phyloP scores from a whole-genome alignment of 2,329 filamentous ascomycete genomes.

The Colletotrichum lupini region DNA sequence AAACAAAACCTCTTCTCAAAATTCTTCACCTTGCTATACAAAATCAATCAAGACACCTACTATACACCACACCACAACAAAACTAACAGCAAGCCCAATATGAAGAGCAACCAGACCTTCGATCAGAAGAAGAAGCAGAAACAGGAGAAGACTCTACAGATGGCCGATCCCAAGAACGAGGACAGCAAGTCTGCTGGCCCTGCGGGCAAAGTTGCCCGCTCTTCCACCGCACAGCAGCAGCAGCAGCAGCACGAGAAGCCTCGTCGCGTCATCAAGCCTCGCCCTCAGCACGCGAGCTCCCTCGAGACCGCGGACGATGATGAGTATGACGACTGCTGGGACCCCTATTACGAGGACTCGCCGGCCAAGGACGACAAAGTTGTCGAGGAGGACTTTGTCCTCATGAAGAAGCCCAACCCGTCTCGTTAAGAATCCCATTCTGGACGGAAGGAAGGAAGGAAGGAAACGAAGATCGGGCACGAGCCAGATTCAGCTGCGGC shows the following conservation, averaged over 20 bases:
- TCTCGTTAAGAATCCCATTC: not conserved
- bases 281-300: not conserved
- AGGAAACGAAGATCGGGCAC: not conserved
- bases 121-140: not conserved
- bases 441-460: not conserved
- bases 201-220: not conserved
- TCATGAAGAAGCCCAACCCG: slow-evolving; percentile 13
- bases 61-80: not conserved
- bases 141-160: not conserved
- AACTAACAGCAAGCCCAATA: not conserved
- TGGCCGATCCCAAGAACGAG: not conserved
- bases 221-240: not conserved
- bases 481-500: not conserved
- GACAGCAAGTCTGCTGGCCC: not conserved
- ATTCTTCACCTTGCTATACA: not conserved
- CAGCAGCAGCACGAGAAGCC: not conserved
- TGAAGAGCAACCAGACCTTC: not conserved
- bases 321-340: slow-evolving; percentile 30
- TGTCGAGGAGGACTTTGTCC: slow-evolving; percentile 12
- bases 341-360: slow-evolving; percentile 15
- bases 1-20: not conserved
- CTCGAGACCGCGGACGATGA: slow-evolving; percentile 31
- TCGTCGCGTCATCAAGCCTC: not conserved
- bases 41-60: not conserved
- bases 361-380: slow-evolving; percentile 1